Conservation (phyloP, 2,329 filamentous ascomycete species). For the Fusarium pseudonygamai region DNA sequence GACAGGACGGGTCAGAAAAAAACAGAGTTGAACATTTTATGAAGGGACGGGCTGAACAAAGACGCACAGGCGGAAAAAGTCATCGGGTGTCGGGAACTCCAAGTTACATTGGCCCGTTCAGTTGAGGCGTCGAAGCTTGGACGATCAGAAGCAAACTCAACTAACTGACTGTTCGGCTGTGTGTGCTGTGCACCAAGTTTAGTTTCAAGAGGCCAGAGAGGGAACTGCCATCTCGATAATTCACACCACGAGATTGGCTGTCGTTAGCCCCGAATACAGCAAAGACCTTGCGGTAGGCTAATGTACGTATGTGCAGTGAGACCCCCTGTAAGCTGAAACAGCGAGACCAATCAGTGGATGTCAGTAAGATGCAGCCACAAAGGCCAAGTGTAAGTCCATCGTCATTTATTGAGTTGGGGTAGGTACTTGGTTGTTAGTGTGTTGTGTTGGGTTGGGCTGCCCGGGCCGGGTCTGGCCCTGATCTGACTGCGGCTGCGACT, state of each 20-base stretch:
- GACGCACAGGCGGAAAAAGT: not conserved
- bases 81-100: not conserved
- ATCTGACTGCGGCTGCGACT: not conserved
- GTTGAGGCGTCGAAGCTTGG: conserved; percentile 16
- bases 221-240: not conserved
- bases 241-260: not conserved
- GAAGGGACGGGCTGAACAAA: conserved; percentile 10
- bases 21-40: not conserved
- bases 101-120: conserved; percentile 13
- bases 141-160: conserved; percentile 1
- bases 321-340: conserved; percentile 24
- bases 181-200: not conserved
- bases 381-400: not conserved
- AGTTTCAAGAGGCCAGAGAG: not conserved
- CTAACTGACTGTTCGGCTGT: conserved; percentile 2
- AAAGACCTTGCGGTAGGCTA: not conserved
- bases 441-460: not conserved
- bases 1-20: not conserved
- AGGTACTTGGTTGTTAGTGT: not conserved
- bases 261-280: not conserved
- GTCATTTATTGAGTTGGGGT: not conserved
- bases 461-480: not conserved
- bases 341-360: conserved; percentile 6
- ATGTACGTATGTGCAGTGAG: not conserved
- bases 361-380: conserved; percentile 5